These are phyloP conservation scores for Pilaira anomala DNA, from an alignment of 192 early-diverging fungal species.

Conservation along the genomic window DNA sequence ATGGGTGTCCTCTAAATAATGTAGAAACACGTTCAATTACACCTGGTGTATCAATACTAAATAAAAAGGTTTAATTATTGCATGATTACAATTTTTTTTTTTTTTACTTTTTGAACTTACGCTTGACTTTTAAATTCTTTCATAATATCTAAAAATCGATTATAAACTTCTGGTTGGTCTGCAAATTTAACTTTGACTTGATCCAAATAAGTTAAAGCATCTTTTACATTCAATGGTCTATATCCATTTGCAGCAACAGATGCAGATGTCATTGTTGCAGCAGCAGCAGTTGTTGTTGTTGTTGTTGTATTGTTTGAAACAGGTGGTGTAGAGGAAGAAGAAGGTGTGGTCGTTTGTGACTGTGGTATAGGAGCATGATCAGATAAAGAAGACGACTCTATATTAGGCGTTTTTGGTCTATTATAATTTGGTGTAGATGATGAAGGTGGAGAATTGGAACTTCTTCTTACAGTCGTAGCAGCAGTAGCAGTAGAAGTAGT, in stretches of 20 bases:
- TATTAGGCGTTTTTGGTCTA: background rate
- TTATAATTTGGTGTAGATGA: background rate
- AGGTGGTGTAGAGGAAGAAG: background rate
- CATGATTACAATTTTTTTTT: conserved; percentile 4
- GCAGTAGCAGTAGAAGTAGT: background rate
- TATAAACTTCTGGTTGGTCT: conserved; percentile 93
- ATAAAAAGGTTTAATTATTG: background rate
- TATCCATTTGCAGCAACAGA: conserved; percentile 19
- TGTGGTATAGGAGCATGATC: background rate
- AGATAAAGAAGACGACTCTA: background rate
- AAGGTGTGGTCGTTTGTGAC: background rate
- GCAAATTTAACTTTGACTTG: conserved; percentile 91
- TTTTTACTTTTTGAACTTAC: conserved; percentile 45
- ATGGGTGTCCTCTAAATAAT: conserved; percentile 85
- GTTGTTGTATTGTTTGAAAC: too few species aligned
- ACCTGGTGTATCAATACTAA: conserved; percentile 90
- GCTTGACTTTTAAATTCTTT: conserved; percentile 97
- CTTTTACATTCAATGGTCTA: conserved; percentile 79
- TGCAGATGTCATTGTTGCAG: background rate
- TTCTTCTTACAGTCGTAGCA: background rate
- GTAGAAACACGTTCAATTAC: conserved; percentile 96
- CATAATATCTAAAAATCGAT: conserved; percentile 97
- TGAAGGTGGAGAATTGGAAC: background rate
- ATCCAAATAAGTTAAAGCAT: conserved; percentile 94
- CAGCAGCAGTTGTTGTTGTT: background rate